Percentiles rank a stretch among this genome's conserved stretches.
Conservation (phyloP, 768 basidiomycete genomes). For the Xerocomus spinulosus region DNA sequence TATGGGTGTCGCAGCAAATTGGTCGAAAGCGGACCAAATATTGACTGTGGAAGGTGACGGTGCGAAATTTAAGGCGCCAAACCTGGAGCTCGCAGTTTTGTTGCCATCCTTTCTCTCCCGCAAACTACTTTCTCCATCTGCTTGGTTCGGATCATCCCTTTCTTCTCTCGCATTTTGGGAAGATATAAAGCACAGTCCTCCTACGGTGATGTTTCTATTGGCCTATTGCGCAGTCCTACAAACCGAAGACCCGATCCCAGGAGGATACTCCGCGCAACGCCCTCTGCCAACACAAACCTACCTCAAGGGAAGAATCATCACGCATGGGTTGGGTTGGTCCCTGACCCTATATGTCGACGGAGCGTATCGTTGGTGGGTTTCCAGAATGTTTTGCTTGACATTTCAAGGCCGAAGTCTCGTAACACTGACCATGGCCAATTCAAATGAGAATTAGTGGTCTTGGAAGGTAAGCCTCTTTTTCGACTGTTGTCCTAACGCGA, state of each 20-base stretch:
- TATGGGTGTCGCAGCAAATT: background rate
- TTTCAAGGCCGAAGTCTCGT: background rate
- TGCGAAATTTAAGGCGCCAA: background rate
- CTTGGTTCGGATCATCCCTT: background rate
- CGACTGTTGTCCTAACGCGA: background rate
- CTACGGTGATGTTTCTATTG: background rate
- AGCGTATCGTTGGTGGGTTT: background rate
- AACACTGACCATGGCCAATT: background rate
- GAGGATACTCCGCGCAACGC: background rate
- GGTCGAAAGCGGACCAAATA: background rate
- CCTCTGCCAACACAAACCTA: background rate
- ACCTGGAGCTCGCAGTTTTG: background rate
- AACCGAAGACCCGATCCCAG: background rate
- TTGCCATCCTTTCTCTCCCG: background rate
- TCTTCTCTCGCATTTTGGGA: background rate
- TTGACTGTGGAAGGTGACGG: background rate
- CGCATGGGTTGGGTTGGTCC: background rate
- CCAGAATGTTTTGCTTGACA: background rate
- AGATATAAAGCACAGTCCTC: background rate
- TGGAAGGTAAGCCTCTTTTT: background rate
- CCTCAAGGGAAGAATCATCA: background rate
- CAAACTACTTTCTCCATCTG: background rate
- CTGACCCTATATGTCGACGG: background rate
- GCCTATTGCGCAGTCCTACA: slow-evolving; percentile 4
- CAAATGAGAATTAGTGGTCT: background rate